Evolutionary conservation across 2,329 filamentous ascomycete species (phyloP), one percentile per base, ranked within the genome.

Genomic region (Botrytis sinoallii): DNA sequence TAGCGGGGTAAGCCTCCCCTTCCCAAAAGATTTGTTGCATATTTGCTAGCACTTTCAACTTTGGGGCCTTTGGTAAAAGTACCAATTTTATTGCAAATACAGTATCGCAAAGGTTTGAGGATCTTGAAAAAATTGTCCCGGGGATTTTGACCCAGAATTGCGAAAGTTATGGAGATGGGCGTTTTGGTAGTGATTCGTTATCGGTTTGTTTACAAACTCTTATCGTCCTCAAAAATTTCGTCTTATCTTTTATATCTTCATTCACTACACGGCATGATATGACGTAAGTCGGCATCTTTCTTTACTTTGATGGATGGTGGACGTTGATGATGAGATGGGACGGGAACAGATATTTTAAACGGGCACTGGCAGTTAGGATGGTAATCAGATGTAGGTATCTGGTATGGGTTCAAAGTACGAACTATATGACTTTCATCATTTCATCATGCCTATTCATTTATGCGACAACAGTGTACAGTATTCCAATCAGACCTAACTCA

Each of bases 161-260:
- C 18, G 12, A 35, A 25, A 14, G 18, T 48, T 6, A 29, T 35
- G 42, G 10, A 25, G 42, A 48, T 32, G 42, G 18, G 44, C 20
- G 20, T 48, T 38, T 66, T 66, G 7, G 29, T 66, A 38, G 63
- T 16, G 38, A 48, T 66, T 66, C 29, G 64, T 16, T 66, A 66
- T 66, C 64, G 64, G 42, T 35, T 66, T 66, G 20, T 66, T 48
- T 35, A 38, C 64, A 66, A 35, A 14, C 29, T 66, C 44, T 66
- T 66, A 66, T 66, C 63, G 20, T 29, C n/a, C 22, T 42, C 25
- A 25, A 48, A 65, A 25, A 35, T 9, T 35, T 48, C 29, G 12
- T 48, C 42, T 48, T 66, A 66, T 66, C 29, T 48, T 48, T 48
- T 38, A 48, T 66, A 35, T 66, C 44, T 55, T 40, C 46, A 55